Evolutionary conservation across 2,329 filamentous ascomycete species (phyloP).

Genomic region (Trichoderma sp.): DNA sequence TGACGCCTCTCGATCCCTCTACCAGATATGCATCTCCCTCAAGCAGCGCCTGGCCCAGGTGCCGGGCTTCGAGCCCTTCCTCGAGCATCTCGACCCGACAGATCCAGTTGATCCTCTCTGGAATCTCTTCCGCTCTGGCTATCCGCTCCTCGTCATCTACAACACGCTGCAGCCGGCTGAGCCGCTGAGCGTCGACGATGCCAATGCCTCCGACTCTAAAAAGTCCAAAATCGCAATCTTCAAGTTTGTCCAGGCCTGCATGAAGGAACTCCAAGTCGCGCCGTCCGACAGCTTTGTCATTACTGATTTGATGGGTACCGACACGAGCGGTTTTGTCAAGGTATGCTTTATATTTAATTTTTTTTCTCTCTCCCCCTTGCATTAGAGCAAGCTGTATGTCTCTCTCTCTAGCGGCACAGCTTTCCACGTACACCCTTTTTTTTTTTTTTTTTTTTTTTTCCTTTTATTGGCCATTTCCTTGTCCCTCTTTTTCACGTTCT

Average conservation of each 20-base stretch:
- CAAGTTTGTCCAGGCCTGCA: conserved; percentile 86
- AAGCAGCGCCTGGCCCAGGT: conserved; percentile 79
- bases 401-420: background rate
- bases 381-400: background rate
- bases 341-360: no score
- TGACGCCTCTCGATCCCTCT: conserved; percentile 85
- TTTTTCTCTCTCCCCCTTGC: background rate
- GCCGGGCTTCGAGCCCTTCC: conserved; percentile 73
- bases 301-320: conserved; percentile 84
- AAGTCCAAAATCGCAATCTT: conserved; percentile 84
- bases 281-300: conserved; percentile 87
- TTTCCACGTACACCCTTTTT: background rate
- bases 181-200: conserved; percentile 64
- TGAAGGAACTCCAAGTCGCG: conserved; percentile 75
- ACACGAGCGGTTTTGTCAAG: conserved; percentile 97
- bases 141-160: conserved; percentile 83
- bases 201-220: conserved; percentile 63
- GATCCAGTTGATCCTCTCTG: conserved; percentile 87
- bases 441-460: background rate
- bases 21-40: conserved; percentile 88
- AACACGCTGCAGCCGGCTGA: conserved; percentile 74
- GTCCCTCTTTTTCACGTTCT: background rate
- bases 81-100: conserved; percentile 67
- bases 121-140: conserved; percentile 79
- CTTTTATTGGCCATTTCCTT: background rate